phyloP scores from a whole-genome alignment of 768 basidiomycete genomes.

The Lactarius trivialis region DNA sequence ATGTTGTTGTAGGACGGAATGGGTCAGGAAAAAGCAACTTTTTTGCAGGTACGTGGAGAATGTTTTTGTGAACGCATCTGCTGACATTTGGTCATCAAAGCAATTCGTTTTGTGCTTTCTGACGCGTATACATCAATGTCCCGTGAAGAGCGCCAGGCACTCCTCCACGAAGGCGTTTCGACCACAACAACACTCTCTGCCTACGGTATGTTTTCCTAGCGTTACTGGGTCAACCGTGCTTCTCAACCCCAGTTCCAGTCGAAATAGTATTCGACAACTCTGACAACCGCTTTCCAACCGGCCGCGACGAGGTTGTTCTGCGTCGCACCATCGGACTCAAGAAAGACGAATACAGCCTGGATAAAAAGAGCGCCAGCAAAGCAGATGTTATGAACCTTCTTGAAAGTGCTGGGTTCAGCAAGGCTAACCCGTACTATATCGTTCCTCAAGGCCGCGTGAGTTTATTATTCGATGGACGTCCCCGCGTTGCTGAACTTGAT shows the following conservation, averaged over 20 bases:
- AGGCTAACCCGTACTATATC: slow-evolving; percentile 98
- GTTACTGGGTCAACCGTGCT: neutral
- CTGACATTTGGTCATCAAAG: slow-evolving; percentile 33
- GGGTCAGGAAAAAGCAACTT: slow-evolving; percentile 99
- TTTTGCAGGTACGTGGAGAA: slow-evolving; percentile 69
- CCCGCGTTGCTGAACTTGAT: neutral
- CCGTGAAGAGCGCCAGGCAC: slow-evolving; percentile 82
- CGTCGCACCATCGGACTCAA: slow-evolving; percentile 94
- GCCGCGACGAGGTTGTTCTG: slow-evolving; percentile 78
- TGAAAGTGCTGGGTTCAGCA: slow-evolving; percentile 95
- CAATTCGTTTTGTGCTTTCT: slow-evolving; percentile 95
- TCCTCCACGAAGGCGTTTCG: slow-evolving; percentile 92
- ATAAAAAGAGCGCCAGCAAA: slow-evolving; percentile 91
- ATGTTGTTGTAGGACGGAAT: slow-evolving; percentile 96
- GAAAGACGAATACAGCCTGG: slow-evolving; percentile 97
- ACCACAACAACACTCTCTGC: slow-evolving; percentile 86
- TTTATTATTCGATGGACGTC: slow-evolving; percentile 18
- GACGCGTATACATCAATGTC: slow-evolving; percentile 97
- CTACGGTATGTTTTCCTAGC: slow-evolving; percentile 52
- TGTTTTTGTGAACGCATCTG: neutral
- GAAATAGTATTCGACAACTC: slow-evolving; percentile 96
- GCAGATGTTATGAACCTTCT: slow-evolving; percentile 97
- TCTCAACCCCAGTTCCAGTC: slow-evolving; percentile 36
- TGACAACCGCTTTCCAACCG: slow-evolving; percentile 91
- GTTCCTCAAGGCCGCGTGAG: slow-evolving; percentile 94